phyloP scores from a whole-genome alignment of 352 stramenopile species.

The Globisporangium cederbergense region DNA sequence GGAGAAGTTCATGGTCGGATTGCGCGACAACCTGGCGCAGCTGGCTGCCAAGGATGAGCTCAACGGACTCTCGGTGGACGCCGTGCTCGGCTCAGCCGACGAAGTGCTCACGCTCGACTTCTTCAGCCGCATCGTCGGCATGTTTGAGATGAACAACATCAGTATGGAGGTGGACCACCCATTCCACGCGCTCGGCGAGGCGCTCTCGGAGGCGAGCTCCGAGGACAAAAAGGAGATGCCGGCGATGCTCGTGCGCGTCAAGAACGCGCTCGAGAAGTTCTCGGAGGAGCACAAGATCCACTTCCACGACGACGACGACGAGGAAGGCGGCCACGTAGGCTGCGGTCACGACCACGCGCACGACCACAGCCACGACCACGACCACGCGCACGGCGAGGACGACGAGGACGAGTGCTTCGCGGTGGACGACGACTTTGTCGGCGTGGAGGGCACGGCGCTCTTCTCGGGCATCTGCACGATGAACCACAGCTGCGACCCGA shows the following conservation, averaged over 20 bases:
- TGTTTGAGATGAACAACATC: constrained; percentile 98
- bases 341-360: constrained; percentile 34
- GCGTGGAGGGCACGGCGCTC: constrained; percentile 93
- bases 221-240: constrained; percentile 69
- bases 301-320: constrained; percentile 33
- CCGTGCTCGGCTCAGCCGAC: constrained; percentile 43
- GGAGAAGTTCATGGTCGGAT: constrained; percentile 42
- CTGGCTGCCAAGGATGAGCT: constrained; percentile 49
- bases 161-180: constrained; percentile 90
- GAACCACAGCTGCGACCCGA: constrained; percentile 95
- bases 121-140: constrained; percentile 89
- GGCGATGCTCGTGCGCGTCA: constrained; percentile 54
- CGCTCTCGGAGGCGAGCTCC: constrained; percentile 44
- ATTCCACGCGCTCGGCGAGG: constrained; percentile 65
- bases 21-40: constrained; percentile 50
- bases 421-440: constrained; percentile 86
- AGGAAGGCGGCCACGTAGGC: constrained; percentile 18
- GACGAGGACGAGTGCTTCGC: constrained; percentile 41
- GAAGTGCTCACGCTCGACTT: constrained; percentile 73
- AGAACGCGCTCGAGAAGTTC: constrained; percentile 66
- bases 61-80: constrained; percentile 51
- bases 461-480: constrained; percentile 93
- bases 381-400: constrained; percentile 30
- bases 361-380: constrained; percentile 14
- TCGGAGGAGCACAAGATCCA: constrained; percentile 48